Percentiles rank a stretch among this genome's conserved stretches.
phyloP scores from a whole-genome alignment of 805 yeast species.

The Metschnikowia continentalis region DNA sequence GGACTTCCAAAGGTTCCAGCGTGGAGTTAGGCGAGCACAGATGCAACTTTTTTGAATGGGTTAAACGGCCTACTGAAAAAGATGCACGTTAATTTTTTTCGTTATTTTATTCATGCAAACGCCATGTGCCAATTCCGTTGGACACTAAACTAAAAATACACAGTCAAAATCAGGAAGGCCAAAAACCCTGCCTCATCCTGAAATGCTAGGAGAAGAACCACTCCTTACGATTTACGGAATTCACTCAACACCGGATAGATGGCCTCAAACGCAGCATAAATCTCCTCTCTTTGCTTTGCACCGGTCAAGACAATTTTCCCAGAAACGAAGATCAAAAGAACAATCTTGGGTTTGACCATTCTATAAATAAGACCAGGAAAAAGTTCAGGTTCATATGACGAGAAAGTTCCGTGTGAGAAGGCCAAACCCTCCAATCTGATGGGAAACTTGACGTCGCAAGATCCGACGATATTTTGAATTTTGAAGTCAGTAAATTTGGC shows the following conservation, averaged over 20 bases:
- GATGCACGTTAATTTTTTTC: neutral
- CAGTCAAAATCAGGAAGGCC: neutral
- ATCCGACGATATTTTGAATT: constrained; percentile 96
- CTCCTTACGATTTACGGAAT: constrained; percentile 70
- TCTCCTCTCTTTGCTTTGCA: constrained; percentile 98
- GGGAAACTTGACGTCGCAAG: constrained; percentile 98
- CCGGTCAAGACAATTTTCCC: constrained; percentile 98
- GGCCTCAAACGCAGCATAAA: constrained; percentile 96
- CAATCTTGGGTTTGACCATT: constrained; percentile 99
- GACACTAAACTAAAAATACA: constrained; percentile 7
- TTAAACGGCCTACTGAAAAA: constrained; percentile 6
- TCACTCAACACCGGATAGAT: constrained; percentile 97
- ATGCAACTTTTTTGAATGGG: constrained; percentile 19
- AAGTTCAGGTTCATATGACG: constrained; percentile 95
- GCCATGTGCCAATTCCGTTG: constrained; percentile 1
- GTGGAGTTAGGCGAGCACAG: constrained; percentile 15
- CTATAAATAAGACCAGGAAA: constrained; percentile 98
- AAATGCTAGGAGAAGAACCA: neutral
- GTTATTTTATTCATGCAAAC: constrained; percentile 2
- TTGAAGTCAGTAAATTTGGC: constrained; percentile 98
- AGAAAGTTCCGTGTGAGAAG: constrained; percentile 97
- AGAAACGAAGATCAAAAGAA: constrained; percentile 88
- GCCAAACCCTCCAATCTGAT: constrained; percentile 96
- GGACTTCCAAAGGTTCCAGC: constrained; percentile 12
- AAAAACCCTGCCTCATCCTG: neutral